phyloP scores from a whole-genome alignment of 2,329 filamentous ascomycete species.

The Myriosclerotinia duriaeana region DNA sequence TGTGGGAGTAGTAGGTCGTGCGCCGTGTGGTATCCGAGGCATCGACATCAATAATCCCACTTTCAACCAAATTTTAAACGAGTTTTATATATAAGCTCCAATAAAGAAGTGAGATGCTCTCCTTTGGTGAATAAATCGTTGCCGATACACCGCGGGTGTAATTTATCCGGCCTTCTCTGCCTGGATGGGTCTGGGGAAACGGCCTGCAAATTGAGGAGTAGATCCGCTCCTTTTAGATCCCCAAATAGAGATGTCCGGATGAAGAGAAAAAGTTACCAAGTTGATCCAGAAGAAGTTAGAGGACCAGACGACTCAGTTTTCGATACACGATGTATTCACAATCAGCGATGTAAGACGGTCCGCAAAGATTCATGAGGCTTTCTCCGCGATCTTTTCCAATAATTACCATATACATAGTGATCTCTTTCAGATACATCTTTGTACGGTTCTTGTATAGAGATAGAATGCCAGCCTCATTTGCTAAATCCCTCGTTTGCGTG shows the following conservation, averaged over 20 bases:
- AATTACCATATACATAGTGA: background rate
- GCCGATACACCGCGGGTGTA: background rate
- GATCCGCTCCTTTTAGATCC: background rate
- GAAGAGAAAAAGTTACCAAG: background rate
- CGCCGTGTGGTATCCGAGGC: too few relatives aligned
- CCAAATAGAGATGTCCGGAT: background rate
- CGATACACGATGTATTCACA: background rate
- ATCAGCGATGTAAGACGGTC: background rate
- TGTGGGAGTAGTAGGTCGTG: too few relatives aligned
- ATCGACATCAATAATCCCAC: background rate
- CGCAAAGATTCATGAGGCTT: background rate
- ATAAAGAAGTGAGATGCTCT: background rate
- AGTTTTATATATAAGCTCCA: background rate
- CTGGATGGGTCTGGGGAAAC: background rate
- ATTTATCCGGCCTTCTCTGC: background rate
- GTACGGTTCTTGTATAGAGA: too few relatives aligned
- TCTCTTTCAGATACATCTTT: background rate
- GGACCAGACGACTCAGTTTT: background rate
- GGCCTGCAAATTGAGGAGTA: background rate
- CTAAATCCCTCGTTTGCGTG: background rate
- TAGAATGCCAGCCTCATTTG: background rate
- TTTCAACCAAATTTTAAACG: too few relatives aligned
- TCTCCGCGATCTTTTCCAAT: background rate
- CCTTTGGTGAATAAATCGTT: background rate
- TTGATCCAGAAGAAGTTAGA: background rate